Percentiles rank a stretch among this genome's conserved stretches.
Evolutionary conservation across 2,329 filamentous ascomycete species (phyloP).

Genomic region (Pseudogymnoascus sp.): DNA sequence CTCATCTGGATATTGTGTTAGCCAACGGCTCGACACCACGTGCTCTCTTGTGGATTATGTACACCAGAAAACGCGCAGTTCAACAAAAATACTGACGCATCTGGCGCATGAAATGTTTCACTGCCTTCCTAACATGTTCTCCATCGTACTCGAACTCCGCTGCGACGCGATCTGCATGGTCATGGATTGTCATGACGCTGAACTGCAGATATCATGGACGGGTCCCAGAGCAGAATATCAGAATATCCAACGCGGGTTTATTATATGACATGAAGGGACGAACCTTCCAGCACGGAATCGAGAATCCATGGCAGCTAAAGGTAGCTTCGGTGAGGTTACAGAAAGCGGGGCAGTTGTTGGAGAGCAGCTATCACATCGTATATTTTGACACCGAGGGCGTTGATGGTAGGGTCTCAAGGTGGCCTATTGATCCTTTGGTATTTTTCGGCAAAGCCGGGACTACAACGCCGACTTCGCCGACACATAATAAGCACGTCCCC

Average conservation of each 20-base stretch:
- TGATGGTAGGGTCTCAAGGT: not conserved
- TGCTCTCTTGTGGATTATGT: not conserved
- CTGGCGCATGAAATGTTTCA: slow-evolving; percentile 77
- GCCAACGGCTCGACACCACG: not conserved
- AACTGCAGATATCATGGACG: slow-evolving; percentile 27
- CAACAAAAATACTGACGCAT: slow-evolving; percentile 53
- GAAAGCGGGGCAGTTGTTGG: not conserved
- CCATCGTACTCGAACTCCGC: slow-evolving; percentile 78
- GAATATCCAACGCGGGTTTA: not conserved
- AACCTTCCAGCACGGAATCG: not conserved
- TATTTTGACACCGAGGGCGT: not conserved
- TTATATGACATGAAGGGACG: not conserved
- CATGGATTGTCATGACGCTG: slow-evolving; percentile 52
- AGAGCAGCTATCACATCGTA: not conserved
- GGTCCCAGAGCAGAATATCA: not conserved
- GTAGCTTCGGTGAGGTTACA: slow-evolving; percentile 3
- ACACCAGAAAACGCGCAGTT: slow-evolving; percentile 30
- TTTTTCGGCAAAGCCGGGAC: not conserved
- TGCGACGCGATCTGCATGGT: slow-evolving; percentile 72
- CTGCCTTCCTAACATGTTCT: slow-evolving; percentile 68
- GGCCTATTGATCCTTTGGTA: not conserved
- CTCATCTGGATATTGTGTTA: slow-evolving; percentile 49
- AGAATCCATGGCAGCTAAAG: not conserved
- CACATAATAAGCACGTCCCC: slow-evolving; percentile 1
- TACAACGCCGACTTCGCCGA: not conserved